phyloP scores from a whole-genome alignment of 805 yeast genomes.

The Teunomyces barrocoloradensis region DNA sequence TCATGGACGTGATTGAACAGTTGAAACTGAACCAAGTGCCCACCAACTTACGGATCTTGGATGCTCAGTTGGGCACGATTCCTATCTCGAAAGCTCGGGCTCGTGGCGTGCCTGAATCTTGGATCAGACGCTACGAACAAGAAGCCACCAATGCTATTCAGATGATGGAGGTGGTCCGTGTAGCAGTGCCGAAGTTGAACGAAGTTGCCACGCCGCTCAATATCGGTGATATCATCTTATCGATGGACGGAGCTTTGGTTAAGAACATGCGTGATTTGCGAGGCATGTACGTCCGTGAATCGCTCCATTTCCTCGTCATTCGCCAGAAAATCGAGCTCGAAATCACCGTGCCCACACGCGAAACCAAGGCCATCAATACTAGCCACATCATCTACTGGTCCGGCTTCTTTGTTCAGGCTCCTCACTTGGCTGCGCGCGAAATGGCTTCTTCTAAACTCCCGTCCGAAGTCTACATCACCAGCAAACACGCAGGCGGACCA shows the following conservation, averaged over 20 bases:
- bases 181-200: constrained; percentile 46
- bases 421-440: constrained; percentile 92
- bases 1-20: constrained; percentile 53
- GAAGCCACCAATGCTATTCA: constrained; percentile 65
- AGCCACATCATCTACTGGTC: constrained; percentile 75
- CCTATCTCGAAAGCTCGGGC: constrained; percentile 74
- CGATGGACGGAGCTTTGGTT: constrained; percentile 64
- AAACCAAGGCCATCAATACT: constrained; percentile 57
- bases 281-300: constrained; percentile 41
- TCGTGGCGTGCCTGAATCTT: constrained; percentile 81
- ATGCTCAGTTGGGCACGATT: constrained; percentile 71
- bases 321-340: constrained; percentile 67
- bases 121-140: constrained; percentile 70
- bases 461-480: constrained; percentile 78
- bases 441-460: constrained; percentile 67
- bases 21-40: constrained; percentile 54
- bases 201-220: constrained; percentile 34
- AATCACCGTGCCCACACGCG: constrained; percentile 61
- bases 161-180: constrained; percentile 67
- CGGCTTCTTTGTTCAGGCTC: constrained; percentile 78
- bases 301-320: constrained; percentile 59
- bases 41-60: constrained; percentile 58
- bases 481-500: constrained; percentile 78
- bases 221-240: constrained; percentile 75
- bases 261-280: constrained; percentile 67